These are phyloP conservation scores for Colletotrichum tamarilloi DNA, from an alignment of 2,329 filamentous ascomycete species.

Conservation along the genomic window DNA sequence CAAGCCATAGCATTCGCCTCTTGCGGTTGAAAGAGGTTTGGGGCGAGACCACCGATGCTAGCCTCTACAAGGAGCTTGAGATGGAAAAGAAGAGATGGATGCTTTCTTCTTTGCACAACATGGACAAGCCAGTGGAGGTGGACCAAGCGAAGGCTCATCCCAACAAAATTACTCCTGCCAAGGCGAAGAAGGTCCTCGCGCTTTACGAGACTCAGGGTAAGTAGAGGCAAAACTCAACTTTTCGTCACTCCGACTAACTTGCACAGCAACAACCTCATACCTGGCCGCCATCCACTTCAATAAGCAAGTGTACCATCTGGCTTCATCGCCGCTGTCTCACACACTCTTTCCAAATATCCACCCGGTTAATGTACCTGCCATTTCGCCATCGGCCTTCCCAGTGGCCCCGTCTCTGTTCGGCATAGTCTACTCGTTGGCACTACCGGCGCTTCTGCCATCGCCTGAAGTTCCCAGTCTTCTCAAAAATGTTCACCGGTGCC, in stretches of 20 bases:
- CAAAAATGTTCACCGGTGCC: slow-evolving; percentile 64
- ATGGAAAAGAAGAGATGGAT: slow-evolving; percentile 72
- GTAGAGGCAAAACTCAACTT: slow-evolving; percentile 36
- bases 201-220: slow-evolving; percentile 64
- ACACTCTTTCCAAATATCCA: slow-evolving; percentile 52
- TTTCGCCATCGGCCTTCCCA: slow-evolving; percentile 49
- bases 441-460: slow-evolving; percentile 67
- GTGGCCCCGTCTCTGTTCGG: slow-evolving; percentile 57
- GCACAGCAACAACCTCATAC: slow-evolving; percentile 60
- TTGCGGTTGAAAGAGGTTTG: slow-evolving; percentile 65
- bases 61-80: slow-evolving; percentile 61
- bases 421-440: slow-evolving; percentile 61
- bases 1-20: slow-evolving; percentile 62
- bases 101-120: slow-evolving; percentile 64
- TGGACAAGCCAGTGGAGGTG: slow-evolving; percentile 48
- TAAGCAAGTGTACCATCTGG: slow-evolving; percentile 58
- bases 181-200: slow-evolving; percentile 53
- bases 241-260: slow-evolving; percentile 5
- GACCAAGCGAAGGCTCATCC: slow-evolving; percentile 24
- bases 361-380: slow-evolving; percentile 51
- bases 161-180: slow-evolving; percentile 36
- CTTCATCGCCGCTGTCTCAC: slow-evolving; percentile 52
- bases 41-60: slow-evolving; percentile 55
- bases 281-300: slow-evolving; percentile 56
- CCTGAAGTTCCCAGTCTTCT: slow-evolving; percentile 68